Base-by-base conservation (phyloP, 2,329 filamentous ascomycete species). In the Colletotrichum abscissum region DNA sequence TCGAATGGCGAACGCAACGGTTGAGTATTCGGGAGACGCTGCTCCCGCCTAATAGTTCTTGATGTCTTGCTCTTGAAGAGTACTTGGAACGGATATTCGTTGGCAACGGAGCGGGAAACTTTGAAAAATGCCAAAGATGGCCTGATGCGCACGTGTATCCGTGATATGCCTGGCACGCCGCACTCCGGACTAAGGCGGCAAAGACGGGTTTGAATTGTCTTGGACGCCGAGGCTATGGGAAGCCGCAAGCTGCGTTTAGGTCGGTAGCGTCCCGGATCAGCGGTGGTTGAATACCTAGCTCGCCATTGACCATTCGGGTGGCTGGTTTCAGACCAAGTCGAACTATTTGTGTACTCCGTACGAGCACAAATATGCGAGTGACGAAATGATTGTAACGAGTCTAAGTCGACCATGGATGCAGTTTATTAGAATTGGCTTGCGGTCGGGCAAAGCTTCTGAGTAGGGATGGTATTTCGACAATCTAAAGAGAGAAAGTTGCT, bases 231-330 rank as follows among this genome's bases (percentile, higher is more conserved):
- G 19, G 9, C n/a, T 49, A 59, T 30, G 49, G 22, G 65, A 56
- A 4, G 38, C 65, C 69, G 69, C 38, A 69, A 62, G 59, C 57
- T 63, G 38, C 52, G 35, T 58, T 69, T 54, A 35, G 6, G 16
- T 28, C 28, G 38, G 55, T 69, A 28, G 26, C 28, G 42, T 60
- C 60, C 55, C 35, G 38, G 42, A 22, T 60, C 58, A 33, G 56
- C 35, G 67, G 30, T 30, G 14, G 62, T 30, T 30, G 22, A 65
- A n/a, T 52, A 35, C 35, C 28, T 38, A 35, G 49, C 28, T 38
- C 22, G 35, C 60, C 24, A 26, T 35, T 16, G 33, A 60, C 46
- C 49, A 56, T 68, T 22, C 19, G 60, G 56, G 55, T 66, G 56
- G 71, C 24, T 65, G 52, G 63, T 49, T 65, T 62, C 59, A 62